phyloP scores from a whole-genome alignment of 192 early-diverging fungal genomes.

The Dissophora ornata region DNA sequence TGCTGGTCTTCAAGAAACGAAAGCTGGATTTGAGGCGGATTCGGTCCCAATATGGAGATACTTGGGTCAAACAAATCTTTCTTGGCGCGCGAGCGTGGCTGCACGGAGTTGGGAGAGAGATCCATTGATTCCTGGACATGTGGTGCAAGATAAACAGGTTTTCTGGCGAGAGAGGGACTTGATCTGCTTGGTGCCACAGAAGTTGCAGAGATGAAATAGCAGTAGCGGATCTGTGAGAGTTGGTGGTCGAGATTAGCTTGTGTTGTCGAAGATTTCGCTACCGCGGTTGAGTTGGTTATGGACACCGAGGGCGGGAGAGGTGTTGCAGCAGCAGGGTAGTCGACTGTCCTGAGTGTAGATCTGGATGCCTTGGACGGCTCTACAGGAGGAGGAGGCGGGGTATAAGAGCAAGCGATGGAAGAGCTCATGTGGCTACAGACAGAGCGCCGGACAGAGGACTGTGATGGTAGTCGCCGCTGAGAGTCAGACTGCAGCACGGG shows the following conservation, averaged over 20 bases:
- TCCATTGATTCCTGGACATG: constrained; percentile 19
- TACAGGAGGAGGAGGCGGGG: constrained; percentile 43
- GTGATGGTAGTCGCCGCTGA: no score
- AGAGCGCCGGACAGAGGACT: no score
- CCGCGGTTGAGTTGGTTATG: constrained; percentile 2
- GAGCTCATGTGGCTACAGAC: constrained; percentile 36
- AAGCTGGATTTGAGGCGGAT: constrained; percentile 50
- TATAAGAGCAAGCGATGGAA: constrained; percentile 32
- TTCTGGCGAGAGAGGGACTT: constrained; percentile 11
- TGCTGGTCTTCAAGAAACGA: constrained; percentile 40
- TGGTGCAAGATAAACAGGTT: constrained; percentile 33
- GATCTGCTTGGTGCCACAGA: constrained; percentile 3
- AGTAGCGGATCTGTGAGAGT: constrained; percentile 48
- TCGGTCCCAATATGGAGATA: constrained; percentile 22
- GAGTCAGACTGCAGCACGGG: no score
- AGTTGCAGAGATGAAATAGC: constrained; percentile 39
- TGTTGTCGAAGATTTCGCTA: neutral
- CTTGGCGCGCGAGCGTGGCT: constrained; percentile 18
- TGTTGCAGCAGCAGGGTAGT: constrained; percentile 29
- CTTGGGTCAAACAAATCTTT: constrained; percentile 4
- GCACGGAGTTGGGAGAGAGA: constrained; percentile 30
- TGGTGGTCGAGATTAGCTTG: neutral
- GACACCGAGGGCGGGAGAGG: constrained; percentile 27
- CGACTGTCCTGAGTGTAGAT: constrained; percentile 9
- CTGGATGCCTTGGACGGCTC: constrained; percentile 6